Evolutionary conservation across 2,329 filamentous ascomycete species (phyloP).

Genomic region (Penicillium verrucosum): DNA sequence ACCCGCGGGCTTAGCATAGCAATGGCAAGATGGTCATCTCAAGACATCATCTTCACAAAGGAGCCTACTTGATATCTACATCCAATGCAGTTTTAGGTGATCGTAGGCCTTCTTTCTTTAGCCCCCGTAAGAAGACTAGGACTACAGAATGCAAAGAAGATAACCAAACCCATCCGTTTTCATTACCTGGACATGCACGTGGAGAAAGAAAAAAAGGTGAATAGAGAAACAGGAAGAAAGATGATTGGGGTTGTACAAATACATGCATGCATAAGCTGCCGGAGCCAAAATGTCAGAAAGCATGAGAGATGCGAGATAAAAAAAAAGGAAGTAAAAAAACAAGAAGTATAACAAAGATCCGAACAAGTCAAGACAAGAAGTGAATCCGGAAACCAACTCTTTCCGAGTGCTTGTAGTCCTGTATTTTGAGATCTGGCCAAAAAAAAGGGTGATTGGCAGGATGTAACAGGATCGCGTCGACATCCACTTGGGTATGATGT

Average conservation of each 20-base stretch:
- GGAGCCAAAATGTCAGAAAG: slow-evolving; percentile 27
- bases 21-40: neutral
- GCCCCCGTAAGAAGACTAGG: neutral
- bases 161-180: slow-evolving; percentile 22
- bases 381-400: neutral
- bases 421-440: neutral
- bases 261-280: slow-evolving; percentile 38
- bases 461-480: neutral
- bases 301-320: slow-evolving; percentile 23
- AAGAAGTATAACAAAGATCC: slow-evolving; percentile 3
- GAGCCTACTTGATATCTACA: neutral
- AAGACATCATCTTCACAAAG: neutral
- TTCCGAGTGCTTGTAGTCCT: neutral
- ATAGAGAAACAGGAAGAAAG: slow-evolving; percentile 22
- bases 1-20: neutral
- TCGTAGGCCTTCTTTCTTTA: neutral
- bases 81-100: neutral
- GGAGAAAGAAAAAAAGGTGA: slow-evolving; percentile 13
- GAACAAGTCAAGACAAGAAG: neutral
- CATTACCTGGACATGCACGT: slow-evolving; percentile 31
- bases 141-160: slow-evolving; percentile 1
- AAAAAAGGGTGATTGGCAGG: neutral
- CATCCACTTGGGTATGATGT: neutral
- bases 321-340: slow-evolving; percentile 14
- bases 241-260: slow-evolving; percentile 35